These are phyloP conservation scores for Cucumis cinereus DNA, from an alignment of 306 rosid species.

Conservation along the genomic window DNA sequence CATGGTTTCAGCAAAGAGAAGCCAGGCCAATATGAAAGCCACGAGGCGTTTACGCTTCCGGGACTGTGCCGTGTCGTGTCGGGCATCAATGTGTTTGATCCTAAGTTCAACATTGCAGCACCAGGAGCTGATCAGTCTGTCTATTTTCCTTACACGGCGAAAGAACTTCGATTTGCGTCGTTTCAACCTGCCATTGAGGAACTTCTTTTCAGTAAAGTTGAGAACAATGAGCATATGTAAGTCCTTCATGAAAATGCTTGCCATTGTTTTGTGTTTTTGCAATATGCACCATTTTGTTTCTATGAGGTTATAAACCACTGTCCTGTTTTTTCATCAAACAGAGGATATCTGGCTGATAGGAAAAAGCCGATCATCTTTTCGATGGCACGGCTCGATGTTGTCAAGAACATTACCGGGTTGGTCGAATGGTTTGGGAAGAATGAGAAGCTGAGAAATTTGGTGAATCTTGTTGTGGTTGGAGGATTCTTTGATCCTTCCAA, in stretches of 20 bases:
- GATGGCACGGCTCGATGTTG: slow-evolving; percentile 87
- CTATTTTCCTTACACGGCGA: slow-evolving; percentile 55
- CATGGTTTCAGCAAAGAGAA: slow-evolving; percentile 61
- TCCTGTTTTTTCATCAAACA: slow-evolving; percentile 15
- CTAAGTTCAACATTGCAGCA: slow-evolving; percentile 84
- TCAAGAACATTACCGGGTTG: slow-evolving; percentile 68
- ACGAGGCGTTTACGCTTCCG: slow-evolving; percentile 76
- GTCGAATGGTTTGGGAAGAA: slow-evolving; percentile 76
- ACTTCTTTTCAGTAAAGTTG: slow-evolving; percentile 45
- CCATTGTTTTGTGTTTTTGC: background rate
- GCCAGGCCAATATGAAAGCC: slow-evolving; percentile 92
- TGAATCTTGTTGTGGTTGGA: slow-evolving; percentile 81
- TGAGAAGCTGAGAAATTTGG: slow-evolving; percentile 57
- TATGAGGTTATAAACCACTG: background rate
- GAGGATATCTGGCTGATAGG: slow-evolving; percentile 57
- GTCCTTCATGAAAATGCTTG: background rate
- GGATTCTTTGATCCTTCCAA: slow-evolving; percentile 89
- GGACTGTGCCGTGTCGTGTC: slow-evolving; percentile 91
- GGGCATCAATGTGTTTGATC: slow-evolving; percentile 85
- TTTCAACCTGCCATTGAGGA: slow-evolving; percentile 72
- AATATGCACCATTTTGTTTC: background rate
- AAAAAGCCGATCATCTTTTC: slow-evolving; percentile 79
- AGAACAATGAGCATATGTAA: slow-evolving; percentile 66
- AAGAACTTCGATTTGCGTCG: slow-evolving; percentile 34
- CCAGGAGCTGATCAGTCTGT: slow-evolving; percentile 86